Evolutionary conservation across 495 filamentous ascomycete species (phyloP).

Genomic region (Aspergillus leporis): DNA sequence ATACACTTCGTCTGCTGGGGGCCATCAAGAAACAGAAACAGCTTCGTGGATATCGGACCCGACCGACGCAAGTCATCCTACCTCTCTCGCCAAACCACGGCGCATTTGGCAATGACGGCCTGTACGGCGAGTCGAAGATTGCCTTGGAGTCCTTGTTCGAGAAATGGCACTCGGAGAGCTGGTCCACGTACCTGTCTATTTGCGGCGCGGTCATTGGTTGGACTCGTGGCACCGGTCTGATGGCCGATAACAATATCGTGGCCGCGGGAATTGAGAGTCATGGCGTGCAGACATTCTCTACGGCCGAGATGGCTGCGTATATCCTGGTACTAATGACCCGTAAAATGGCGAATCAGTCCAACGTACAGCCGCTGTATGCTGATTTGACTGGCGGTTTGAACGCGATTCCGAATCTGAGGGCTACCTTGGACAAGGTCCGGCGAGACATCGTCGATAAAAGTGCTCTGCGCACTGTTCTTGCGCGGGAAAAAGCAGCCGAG

Average conservation of each 20-base stretch:
- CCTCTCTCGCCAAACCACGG: constrained; percentile 96
- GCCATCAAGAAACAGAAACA: constrained; percentile 85
- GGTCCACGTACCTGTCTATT: constrained; percentile 94
- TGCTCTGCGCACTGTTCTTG: background rate
- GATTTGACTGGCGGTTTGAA: constrained; percentile 88
- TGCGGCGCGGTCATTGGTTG: constrained; percentile 97
- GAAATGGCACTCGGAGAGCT: constrained; percentile 94
- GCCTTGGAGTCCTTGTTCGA: constrained; percentile 95
- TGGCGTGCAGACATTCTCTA: constrained; percentile 94
- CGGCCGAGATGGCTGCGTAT: constrained; percentile 98
- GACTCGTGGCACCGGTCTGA: constrained; percentile 95
- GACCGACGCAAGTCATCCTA: constrained; percentile 91
- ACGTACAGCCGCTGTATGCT: constrained; percentile 88
- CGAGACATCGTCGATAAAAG: background rate
- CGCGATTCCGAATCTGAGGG: background rate
- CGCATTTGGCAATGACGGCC: constrained; percentile 92
- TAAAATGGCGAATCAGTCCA: constrained; percentile 85
- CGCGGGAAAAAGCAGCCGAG: background rate
- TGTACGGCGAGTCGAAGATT: constrained; percentile 98
- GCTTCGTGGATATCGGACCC: constrained; percentile 79
- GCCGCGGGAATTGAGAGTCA: constrained; percentile 92
- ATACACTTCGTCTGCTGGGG: constrained; percentile 84
- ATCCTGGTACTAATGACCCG: constrained; percentile 91
- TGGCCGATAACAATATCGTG: constrained; percentile 94
- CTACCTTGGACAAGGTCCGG: background rate